phyloP scores from a whole-genome alignment of 164 flowering plant genomes.

The Piper betle region DNA sequence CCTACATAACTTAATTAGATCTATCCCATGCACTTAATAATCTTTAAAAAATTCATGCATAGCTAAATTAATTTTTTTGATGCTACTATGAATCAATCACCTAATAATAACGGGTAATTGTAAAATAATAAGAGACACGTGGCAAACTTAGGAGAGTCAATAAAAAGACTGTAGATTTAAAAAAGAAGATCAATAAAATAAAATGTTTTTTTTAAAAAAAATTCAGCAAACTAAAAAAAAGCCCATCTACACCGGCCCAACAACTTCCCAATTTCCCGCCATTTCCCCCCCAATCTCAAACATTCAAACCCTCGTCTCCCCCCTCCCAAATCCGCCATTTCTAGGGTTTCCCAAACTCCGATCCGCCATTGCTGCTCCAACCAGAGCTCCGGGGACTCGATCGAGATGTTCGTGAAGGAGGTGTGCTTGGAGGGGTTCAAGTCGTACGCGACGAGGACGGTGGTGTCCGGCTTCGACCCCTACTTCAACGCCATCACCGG shows the following conservation, averaged over 20 bases:
- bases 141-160: too few species aligned
- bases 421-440: constrained; percentile 93
- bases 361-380: constrained; percentile 2
- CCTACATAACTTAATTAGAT: too few species aligned
- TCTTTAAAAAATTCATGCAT: too few species aligned
- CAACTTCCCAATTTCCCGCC: neutral
- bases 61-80: too few species aligned
- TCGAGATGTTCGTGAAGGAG: constrained; percentile 68
- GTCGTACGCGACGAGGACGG: constrained; percentile 91
- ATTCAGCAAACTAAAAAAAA: neutral
- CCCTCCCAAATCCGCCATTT: neutral
- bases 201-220: too few species aligned
- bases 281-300: neutral
- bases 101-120: too few species aligned
- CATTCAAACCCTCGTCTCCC: too few species aligned
- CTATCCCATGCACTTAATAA: too few species aligned
- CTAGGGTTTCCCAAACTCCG: constrained; percentile 1
- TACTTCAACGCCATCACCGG: constrained; percentile 96
- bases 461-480: constrained; percentile 90
- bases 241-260: neutral
- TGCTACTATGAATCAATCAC: too few species aligned
- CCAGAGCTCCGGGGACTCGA: neutral
- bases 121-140: too few species aligned
- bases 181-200: too few species aligned
- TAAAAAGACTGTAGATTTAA: too few species aligned